Evolutionary conservation across 1,284 basidiomycete species (phyloP).

Genomic region (Cryptococcus sp.): DNA sequence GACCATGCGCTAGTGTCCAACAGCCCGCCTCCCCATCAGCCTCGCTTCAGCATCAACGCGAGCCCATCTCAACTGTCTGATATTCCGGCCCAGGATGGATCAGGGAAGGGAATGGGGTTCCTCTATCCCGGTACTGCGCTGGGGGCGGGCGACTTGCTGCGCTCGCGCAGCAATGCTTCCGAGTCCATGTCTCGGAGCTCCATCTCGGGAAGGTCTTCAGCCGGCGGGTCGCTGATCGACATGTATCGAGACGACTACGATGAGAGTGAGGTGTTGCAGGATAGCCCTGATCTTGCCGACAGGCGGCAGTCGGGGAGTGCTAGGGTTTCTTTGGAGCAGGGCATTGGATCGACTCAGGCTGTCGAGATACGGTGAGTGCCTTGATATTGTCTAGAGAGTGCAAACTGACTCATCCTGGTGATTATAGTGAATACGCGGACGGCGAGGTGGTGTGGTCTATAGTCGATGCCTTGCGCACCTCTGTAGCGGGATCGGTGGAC

Average conservation of each 20-base stretch:
- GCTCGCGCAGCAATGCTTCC: neutral
- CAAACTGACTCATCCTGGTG: conserved; percentile 2
- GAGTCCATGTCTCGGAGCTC: neutral
- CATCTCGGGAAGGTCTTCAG: conserved; percentile 16
- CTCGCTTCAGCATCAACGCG: conserved; percentile 1
- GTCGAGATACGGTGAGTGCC: conserved; percentile 34
- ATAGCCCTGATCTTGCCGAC: conserved; percentile 8
- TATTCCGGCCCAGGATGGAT: neutral
- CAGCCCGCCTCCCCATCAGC: conserved; percentile 21
- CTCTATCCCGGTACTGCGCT: conserved; percentile 15
- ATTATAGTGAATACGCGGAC: conserved; percentile 42
- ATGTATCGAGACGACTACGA: conserved; percentile 24
- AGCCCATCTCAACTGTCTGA: conserved; percentile 1
- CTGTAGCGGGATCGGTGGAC: conserved; percentile 12
- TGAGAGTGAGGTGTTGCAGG: conserved; percentile 16
- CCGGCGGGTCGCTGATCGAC: conserved; percentile 33
- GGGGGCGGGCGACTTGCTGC: neutral
- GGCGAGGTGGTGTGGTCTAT: conserved; percentile 45
- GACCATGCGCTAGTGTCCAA: conserved; percentile 33
- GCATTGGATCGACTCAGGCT: conserved; percentile 27
- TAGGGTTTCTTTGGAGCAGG: neutral
- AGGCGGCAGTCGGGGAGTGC: neutral
- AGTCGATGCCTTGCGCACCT: conserved; percentile 37
- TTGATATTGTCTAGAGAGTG: neutral
- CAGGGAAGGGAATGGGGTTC: conserved; percentile 23